These are phyloP conservation scores for Cystoderma amianthinum DNA, from an alignment of 768 basidiomycete species.

Conservation along the genomic window DNA sequence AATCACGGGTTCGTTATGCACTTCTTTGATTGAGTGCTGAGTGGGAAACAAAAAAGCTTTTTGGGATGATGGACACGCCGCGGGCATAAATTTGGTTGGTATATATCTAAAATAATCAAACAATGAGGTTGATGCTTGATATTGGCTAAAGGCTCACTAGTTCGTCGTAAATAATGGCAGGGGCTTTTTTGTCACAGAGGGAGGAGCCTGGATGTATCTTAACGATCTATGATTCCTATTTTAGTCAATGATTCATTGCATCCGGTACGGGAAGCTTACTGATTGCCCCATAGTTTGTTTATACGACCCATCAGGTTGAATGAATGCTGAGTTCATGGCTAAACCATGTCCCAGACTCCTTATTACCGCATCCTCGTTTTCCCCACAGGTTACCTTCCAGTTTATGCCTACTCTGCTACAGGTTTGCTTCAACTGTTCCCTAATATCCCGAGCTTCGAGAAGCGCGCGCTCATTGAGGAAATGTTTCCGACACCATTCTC, in stretches of 20 bases:
- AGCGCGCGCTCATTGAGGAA: slow-evolving; percentile 81
- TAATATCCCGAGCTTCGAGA: slow-evolving; percentile 69
- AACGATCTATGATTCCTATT: slow-evolving; percentile 36
- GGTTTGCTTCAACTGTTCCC: slow-evolving; percentile 66
- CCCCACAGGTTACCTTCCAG: slow-evolving; percentile 48
- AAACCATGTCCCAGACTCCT: slow-evolving; percentile 71
- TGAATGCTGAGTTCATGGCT: slow-evolving; percentile 75
- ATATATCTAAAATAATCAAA: slow-evolving; percentile 45
- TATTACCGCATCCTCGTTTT: slow-evolving; percentile 63
- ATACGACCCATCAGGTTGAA: slow-evolving; percentile 85
- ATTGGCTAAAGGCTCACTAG: slow-evolving; percentile 52
- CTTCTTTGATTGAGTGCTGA: slow-evolving; percentile 24
- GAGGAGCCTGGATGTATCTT: slow-evolving; percentile 91
- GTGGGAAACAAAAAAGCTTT: slow-evolving; percentile 31
- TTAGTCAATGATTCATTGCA: slow-evolving; percentile 1
- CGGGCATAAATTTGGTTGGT: slow-evolving; percentile 86
- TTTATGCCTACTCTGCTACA: slow-evolving; percentile 60
- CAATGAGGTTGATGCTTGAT: no score
- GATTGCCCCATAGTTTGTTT: slow-evolving; percentile 72
- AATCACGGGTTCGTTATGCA: slow-evolving; percentile 15
- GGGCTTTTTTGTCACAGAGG: slow-evolving; percentile 73
- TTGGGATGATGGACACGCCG: slow-evolving; percentile 80
- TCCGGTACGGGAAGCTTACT: slow-evolving; percentile 25
- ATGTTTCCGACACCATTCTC: slow-evolving; percentile 81
- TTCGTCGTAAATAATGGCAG: slow-evolving; percentile 90